phyloP scores from a whole-genome alignment of 2,329 filamentous ascomycete genomes.

The Cercospora citrullina region DNA sequence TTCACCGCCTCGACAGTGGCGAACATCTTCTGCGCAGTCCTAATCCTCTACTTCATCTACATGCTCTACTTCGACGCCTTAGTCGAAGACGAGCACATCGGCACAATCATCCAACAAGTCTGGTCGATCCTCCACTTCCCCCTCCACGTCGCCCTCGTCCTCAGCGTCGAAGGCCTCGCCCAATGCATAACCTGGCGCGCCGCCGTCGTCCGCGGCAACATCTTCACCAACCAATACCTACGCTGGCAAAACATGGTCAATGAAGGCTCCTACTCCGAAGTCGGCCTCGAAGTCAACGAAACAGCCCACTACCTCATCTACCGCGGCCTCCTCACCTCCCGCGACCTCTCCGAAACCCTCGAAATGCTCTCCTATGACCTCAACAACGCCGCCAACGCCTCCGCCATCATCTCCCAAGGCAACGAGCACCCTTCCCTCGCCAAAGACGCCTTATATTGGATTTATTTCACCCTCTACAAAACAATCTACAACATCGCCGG shows the following conservation, averaged over 20 bases:
- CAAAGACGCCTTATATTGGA: constrained; percentile 11
- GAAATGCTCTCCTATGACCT: constrained; percentile 12
- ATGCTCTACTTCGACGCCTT: constrained; percentile 32
- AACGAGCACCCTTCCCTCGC: constrained; percentile 2
- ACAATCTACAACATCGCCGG: constrained; percentile 22
- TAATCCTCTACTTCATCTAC: constrained; percentile 38
- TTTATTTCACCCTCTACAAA: constrained; percentile 20
- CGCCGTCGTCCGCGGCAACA: constrained; percentile 21
- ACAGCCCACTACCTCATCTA: constrained; percentile 18
- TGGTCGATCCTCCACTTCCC: constrained; percentile 33
- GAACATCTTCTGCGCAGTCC: constrained; percentile 37
- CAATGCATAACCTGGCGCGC: constrained; percentile 40
- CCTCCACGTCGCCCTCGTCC: constrained; percentile 26
- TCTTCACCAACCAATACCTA: constrained; percentile 12
- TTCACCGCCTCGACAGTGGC: constrained; percentile 34
- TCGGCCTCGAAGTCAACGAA: constrained; percentile 14
- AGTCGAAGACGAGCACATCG: constrained; percentile 26
- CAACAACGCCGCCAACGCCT: constrained; percentile 16
- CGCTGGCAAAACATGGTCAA: neutral
- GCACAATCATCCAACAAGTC: constrained; percentile 30
- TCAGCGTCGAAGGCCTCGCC: constrained; percentile 31
- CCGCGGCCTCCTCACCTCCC: constrained; percentile 17
- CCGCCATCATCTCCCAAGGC: constrained; percentile 12
- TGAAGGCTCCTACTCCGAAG: constrained; percentile 7
- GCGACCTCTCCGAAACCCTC: constrained; percentile 9